Base-by-base conservation (phyloP, 1,284 basidiomycete genomes). In the Ustilago vetiveriae region DNA sequence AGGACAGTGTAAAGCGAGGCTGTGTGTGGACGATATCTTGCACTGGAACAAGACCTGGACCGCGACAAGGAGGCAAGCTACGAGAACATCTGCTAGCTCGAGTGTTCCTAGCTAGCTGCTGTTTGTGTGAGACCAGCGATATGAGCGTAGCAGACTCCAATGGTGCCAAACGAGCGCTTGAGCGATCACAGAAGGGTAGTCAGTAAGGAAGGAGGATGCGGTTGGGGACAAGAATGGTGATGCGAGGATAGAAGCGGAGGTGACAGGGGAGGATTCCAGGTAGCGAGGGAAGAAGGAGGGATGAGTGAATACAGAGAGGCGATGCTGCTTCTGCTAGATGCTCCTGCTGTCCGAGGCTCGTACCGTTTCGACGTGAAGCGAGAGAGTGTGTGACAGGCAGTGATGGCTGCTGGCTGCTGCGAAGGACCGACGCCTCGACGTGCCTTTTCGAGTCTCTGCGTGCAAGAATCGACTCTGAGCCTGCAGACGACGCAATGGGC, bases 381-480 rank as follows among this genome's bases (percentile, higher is more conserved):
- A n/a, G 10, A 3, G 33, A 3, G 33, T n/a, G 22, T 44, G 13
- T 3, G 10, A 6, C 16, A 16, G 33, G 2, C 13, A 29, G 7
- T 37, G n/a, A 8, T 13, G 6, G 36, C 36, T 37, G 36, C 19
- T 37, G 19, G 22, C 23, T 21, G 44, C 35, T 47, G 45, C 45
- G 45, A 47, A 47, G 45, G 35, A 47, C 35, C 19, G 35, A 37
- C 19, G 33, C 35, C 36, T 36, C n/a, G 45, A 47, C 45, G 45
- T 37, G 45, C 45, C 45, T 29, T 6, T 17, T 5, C n/a, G 17
- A 43, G 4, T n/a, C 17, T 16, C 26, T n/a, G 44, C 24, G 44
- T 46, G 10, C 16, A n/a, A 35, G 6, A 16, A 7, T 47, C 38
- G 23, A 27, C 45, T 21, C n/a, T n/a, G n/a, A 19, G 35, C 36